These are phyloP conservation scores for Myriosclerotinia duriaeana DNA, from an alignment of 2,329 filamentous ascomycete species.

Conservation along the genomic window DNA sequence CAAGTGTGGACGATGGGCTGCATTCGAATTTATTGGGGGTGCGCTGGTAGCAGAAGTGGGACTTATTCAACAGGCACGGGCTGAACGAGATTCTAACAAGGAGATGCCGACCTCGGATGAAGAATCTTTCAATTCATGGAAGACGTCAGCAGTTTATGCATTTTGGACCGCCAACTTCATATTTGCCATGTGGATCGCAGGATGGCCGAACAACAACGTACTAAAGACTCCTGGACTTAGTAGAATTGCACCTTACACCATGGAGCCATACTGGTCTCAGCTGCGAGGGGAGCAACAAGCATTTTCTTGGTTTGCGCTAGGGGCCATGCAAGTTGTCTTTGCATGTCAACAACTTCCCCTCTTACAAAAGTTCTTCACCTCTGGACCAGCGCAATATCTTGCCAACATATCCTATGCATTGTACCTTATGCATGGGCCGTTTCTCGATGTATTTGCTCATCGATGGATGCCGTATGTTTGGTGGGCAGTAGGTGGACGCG, in stretches of 20 bases:
- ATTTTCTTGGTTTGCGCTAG: slow-evolving; percentile 36
- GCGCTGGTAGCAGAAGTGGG: slow-evolving; percentile 49
- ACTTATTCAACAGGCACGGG: slow-evolving; percentile 39
- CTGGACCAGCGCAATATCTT: slow-evolving; percentile 53
- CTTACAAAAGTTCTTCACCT: slow-evolving; percentile 49
- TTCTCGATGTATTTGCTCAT: slow-evolving; percentile 43
- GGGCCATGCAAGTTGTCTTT: slow-evolving; percentile 38
- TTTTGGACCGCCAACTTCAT: slow-evolving; percentile 37
- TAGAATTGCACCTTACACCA: slow-evolving; percentile 33
- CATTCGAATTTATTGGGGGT: slow-evolving; percentile 49
- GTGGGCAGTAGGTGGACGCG: slow-evolving; percentile 23
- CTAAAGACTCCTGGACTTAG: slow-evolving; percentile 33
- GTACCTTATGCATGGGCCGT: slow-evolving; percentile 56
- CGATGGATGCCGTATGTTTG: slow-evolving; percentile 33
- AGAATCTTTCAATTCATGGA: slow-evolving; percentile 15
- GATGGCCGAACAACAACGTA: slow-evolving; percentile 37
- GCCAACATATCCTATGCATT: slow-evolving; percentile 57
- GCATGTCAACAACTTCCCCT: slow-evolving; percentile 41
- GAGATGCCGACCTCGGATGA: slow-evolving; percentile 8
- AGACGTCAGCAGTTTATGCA: slow-evolving; percentile 19
- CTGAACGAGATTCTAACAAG: slow-evolving; percentile 26
- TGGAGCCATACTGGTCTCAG: slow-evolving; percentile 31
- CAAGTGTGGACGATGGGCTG: slow-evolving; percentile 33
- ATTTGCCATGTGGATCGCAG: slow-evolving; percentile 36
- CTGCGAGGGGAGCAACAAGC: slow-evolving; percentile 29